These are phyloP conservation scores for Spongospora subterranea DNA, from an alignment of 208 protist genomes.

Conservation along the genomic window DNA sequence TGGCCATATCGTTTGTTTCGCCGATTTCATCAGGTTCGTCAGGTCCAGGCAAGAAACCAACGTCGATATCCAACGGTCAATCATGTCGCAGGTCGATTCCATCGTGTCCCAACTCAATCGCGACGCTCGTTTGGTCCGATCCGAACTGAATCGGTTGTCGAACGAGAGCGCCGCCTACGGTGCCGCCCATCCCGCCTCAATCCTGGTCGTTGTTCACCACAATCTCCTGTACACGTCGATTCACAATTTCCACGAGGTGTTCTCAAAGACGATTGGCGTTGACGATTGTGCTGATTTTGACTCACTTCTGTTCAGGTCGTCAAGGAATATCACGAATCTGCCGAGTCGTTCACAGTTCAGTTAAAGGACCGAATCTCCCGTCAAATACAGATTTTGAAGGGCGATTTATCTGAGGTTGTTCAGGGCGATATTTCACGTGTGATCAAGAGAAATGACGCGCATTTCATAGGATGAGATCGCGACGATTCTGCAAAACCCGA, in stretches of 20 bases:
- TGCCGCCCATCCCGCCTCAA: too few relatives aligned
- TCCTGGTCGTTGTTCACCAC: background rate
- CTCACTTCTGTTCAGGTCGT: too few relatives aligned
- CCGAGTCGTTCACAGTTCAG: background rate
- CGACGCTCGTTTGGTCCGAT: background rate
- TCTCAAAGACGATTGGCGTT: too few relatives aligned
- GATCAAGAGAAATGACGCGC: background rate
- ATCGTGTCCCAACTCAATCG: too few relatives aligned
- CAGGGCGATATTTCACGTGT: background rate
- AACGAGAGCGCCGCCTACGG: background rate
- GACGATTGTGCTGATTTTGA: too few relatives aligned
- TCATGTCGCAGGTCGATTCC: too few relatives aligned
- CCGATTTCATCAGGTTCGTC: too few relatives aligned
- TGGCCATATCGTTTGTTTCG: too few relatives aligned
- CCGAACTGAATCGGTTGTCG: background rate
- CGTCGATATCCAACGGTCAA: too few relatives aligned
- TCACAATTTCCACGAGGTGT: slow-evolving; percentile 5
- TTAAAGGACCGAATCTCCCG: slow-evolving; percentile 24
- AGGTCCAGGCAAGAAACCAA: too few relatives aligned
- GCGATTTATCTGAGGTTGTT: slow-evolving; percentile 21
- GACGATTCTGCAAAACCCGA: background rate
- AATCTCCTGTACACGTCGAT: slow-evolving; percentile 1
- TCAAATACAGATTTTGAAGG: slow-evolving; percentile 8
- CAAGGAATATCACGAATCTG: background rate
- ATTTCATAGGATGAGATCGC: slow-evolving; percentile 39